Conservation (phyloP, 1,139 yeast genomes). For the Kodamaea sp. region DNA sequence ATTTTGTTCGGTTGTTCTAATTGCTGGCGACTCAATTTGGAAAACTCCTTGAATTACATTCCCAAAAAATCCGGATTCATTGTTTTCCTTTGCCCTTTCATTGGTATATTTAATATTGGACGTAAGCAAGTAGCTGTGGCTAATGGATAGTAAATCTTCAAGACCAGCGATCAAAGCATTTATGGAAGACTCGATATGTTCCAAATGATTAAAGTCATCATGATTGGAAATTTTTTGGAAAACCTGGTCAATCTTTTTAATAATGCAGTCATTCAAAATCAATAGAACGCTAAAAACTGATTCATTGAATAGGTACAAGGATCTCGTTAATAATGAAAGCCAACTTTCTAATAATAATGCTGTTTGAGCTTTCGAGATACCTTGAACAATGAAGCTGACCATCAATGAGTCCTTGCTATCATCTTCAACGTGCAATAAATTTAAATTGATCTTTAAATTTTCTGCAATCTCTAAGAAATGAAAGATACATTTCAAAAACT, state of each 20-base stretch:
- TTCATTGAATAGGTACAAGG: slow-evolving; percentile 47
- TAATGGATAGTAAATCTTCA: slow-evolving; percentile 56
- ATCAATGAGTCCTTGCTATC: slow-evolving; percentile 32
- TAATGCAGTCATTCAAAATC: slow-evolving; percentile 47
- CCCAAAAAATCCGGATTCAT: slow-evolving; percentile 61
- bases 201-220: slow-evolving; percentile 19
- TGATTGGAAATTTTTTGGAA: slow-evolving; percentile 24
- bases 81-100: slow-evolving; percentile 13
- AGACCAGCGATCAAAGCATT: slow-evolving; percentile 59
- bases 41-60: slow-evolving; percentile 85
- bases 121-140: slow-evolving; percentile 55
- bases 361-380: slow-evolving; percentile 33
- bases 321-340: slow-evolving; percentile 41
- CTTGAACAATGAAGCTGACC: slow-evolving; percentile 35
- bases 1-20: slow-evolving; percentile 51
- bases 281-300: slow-evolving; percentile 50
- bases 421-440: slow-evolving; percentile 30
- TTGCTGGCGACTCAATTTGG: slow-evolving; percentile 68
- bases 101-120: slow-evolving; percentile 25
- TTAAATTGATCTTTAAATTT: slow-evolving; percentile 26
- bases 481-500: slow-evolving; percentile 29
- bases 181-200: slow-evolving; percentile 44
- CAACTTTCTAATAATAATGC: slow-evolving; percentile 45
- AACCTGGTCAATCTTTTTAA: slow-evolving; percentile 39
- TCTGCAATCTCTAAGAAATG: slow-evolving; percentile 33